Base-by-base conservation (phyloP, 2,329 filamentous ascomycete genomes). In the Leptographium radiaticola region DNA sequence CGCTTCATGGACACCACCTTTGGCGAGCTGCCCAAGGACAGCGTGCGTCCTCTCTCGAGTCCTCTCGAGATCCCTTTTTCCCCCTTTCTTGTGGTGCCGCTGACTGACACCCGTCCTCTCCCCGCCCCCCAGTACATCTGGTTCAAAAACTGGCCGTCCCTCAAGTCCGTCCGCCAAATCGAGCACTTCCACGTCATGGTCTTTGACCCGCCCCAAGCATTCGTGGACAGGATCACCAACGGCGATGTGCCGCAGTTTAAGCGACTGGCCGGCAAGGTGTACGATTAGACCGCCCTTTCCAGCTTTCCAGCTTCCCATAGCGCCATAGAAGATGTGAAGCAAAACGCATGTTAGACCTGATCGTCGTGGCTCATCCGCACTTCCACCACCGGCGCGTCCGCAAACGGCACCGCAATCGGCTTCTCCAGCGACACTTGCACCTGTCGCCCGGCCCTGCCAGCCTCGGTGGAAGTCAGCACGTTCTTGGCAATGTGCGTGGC, bases 181-280 rank as follows among this genome's bases (percentile, higher is more conserved):
- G 90, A 96, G 72, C 91, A 97, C 66, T 93, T 97, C 64, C 91
- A 97, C 67, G 84, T 96, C 63, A 89, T 96, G 89, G 72, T 96
- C 53, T 86, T 84, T 66, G 75, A 87, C 60, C 84, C 89, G 1
- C 83, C 91, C 61, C 72, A 74, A 42, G 75, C 72, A 4, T 88
- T 94, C 60, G 68, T 95, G 47, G 70, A 72, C 51, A 71, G 80
- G 53, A 75, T 95, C 57, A 95, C 89, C 7, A 71, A 80, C 40
- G 84, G 83, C 13, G 89, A 95, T 69, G 72, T 85, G 46, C 82
- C 87, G 2, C 73, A 86, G 63, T 75, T 75, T 58, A 70, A 73
- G 55, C 76, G 72, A 13, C 16, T 55, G 47, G 52, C 39, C 34
- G 18, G 31, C 20, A 34, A 11, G 16, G n/a, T 18, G 13, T 12